Base-by-base conservation (phyloP, 495 filamentous ascomycete genomes). In the Aspergillus diversus region DNA sequence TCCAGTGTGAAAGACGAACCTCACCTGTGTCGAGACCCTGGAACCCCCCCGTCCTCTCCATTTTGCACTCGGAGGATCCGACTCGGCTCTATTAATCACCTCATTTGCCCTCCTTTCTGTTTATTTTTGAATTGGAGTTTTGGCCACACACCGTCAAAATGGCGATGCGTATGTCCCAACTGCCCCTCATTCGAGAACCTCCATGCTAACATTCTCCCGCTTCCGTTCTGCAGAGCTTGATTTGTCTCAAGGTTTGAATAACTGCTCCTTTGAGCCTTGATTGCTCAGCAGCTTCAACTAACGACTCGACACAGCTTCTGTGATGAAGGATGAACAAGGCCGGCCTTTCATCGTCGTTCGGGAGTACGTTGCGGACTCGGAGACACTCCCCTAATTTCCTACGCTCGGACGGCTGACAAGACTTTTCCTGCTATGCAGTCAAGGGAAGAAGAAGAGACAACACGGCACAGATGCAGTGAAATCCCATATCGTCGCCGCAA, bases 401-500 rank as follows among this genome's bases (percentile, higher is more conserved):
- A 66, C 34, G 46, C 46, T 31, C 35, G 48, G 33, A 47, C 57
- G 61, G 69, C 76, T 72, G 64, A 69, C 34, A 51, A 27, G 16
- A 9, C 50, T 50, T 27, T 34, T 56, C 57, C 39, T 9, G 21
- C 21, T 27, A 27, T 71, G 69, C 69, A 97, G 93, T 76, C 95
- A 99, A 77, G 93, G 93, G 75, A 97, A 90, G 80, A 99, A 97
- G 88, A 97, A 93, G 86, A 87, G 95, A 79, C 89, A 92, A 69
- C 94, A 93, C 77, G 95, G 95, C 63, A 97, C 88, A 69, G 95
- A 99, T 70, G 95, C 95, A 58, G 90, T 99, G 68, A 99, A 98
- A 79, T 90, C 91, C 60, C 95, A 99, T 80, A 98, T 99, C 73
- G 87, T 98, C 61, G 95, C 95, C 17, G 95, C 95, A 37, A 87